Conservation (phyloP, 2,329 filamentous ascomycete species). For the Rasamsonia emersonii region DNA sequence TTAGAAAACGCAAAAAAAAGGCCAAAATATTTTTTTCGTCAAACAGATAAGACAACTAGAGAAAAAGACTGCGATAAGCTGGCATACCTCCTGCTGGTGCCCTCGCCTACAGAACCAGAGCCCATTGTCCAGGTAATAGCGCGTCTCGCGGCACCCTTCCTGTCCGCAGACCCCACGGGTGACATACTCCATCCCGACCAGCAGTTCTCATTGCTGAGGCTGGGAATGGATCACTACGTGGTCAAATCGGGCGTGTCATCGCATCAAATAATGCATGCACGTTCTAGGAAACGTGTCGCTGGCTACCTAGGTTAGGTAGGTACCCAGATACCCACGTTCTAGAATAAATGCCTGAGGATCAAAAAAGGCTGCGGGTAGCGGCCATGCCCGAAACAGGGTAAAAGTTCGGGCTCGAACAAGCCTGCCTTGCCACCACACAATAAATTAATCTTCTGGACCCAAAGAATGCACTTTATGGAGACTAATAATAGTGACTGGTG, state of each 20-base stretch:
- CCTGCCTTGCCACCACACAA: too few species aligned
- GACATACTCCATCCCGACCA: conserved; percentile 33
- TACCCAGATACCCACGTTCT: too few species aligned
- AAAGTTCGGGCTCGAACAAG: too few species aligned
- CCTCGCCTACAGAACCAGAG: conserved; percentile 71
- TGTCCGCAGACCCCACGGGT: conserved; percentile 44
- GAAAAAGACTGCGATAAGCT: too few species aligned
- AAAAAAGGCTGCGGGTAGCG: too few species aligned
- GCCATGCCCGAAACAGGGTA: too few species aligned
- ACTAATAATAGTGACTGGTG: too few species aligned
- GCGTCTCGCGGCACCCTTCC: conserved; percentile 60
- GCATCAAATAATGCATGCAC: not conserved
- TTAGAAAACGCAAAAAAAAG: conserved; percentile 9
- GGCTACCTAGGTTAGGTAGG: too few species aligned
- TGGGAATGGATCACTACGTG: conserved; percentile 1
- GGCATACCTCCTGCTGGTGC: conserved; percentile 63
- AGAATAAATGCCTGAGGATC: too few species aligned
- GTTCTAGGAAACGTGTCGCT: too few species aligned
- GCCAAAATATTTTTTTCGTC: conserved; percentile 11
- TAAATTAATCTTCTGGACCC: too few species aligned
- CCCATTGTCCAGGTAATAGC: conserved; percentile 67
- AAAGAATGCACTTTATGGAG: too few species aligned
- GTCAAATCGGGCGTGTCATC: not conserved
- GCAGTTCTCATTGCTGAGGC: conserved; percentile 5
- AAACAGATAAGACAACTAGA: not conserved